A percentile compares a stretch with the other conserved stretches of the same genome.
Conservation (phyloP, 768 basidiomycete species). For the Tulasnella sp. region DNA sequence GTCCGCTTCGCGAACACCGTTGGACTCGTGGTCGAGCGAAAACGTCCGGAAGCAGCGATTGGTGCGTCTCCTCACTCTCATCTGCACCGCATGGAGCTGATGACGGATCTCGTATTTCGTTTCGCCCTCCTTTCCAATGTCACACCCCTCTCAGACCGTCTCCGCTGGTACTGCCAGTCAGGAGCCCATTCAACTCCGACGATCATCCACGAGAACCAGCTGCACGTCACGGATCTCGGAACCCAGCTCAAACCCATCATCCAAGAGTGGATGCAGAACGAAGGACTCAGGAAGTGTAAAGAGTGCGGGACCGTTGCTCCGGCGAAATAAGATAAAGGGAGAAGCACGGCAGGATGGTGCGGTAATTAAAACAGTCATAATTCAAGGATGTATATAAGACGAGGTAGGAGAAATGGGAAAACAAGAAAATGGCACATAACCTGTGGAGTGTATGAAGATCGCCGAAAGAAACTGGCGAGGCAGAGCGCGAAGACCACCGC, state of each 20-base stretch:
- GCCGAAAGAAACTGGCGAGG: constrained; percentile 4
- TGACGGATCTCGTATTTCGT: background rate
- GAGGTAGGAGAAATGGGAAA: background rate
- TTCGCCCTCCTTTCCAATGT: background rate
- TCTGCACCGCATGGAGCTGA: background rate
- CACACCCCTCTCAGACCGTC: constrained; percentile 69
- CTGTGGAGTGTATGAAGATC: background rate
- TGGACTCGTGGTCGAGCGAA: constrained; percentile 82
- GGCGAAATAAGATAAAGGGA: constrained; percentile 32
- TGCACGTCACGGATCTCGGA: constrained; percentile 84
- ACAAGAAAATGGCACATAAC: background rate
- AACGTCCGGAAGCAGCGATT: constrained; percentile 57
- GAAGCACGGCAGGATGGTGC: background rate
- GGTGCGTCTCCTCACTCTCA: constrained; percentile 37
- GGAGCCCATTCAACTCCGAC: constrained; percentile 48
- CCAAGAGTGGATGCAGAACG: constrained; percentile 63
- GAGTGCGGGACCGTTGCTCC: constrained; percentile 55
- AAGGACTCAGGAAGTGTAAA: constrained; percentile 53
- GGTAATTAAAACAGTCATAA: background rate
- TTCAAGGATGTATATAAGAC: background rate
- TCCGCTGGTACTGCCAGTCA: constrained; percentile 86
- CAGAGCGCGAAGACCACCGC: constrained; percentile 5
- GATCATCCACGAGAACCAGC: constrained; percentile 72
- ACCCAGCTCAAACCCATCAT: constrained; percentile 91
- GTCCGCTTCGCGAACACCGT: constrained; percentile 83